These are phyloP conservation scores for Staphylotrichum longicolle DNA, from an alignment of 495 filamentous ascomycete genomes.

Conservation along the genomic window DNA sequence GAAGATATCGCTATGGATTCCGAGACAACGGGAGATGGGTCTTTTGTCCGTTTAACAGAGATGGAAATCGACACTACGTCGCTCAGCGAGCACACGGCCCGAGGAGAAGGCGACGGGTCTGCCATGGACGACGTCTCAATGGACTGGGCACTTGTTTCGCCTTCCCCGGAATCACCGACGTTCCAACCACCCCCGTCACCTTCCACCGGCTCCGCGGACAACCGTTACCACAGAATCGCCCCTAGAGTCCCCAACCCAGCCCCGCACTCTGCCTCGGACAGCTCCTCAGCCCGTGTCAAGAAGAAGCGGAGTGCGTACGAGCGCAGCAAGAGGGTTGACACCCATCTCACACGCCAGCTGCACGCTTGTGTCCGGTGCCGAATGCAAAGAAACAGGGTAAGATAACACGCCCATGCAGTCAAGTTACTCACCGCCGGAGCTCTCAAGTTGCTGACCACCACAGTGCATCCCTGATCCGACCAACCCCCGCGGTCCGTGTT, in stretches of 20 bases:
- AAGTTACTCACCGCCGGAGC: too few relatives aligned
- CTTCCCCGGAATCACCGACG: constrained; percentile 18
- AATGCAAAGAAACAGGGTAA: constrained; percentile 41
- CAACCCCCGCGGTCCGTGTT: constrained; percentile 36
- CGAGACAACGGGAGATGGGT: constrained; percentile 9
- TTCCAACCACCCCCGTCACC: constrained; percentile 20
- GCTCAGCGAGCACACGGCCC: constrained; percentile 10
- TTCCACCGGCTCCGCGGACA: constrained; percentile 16
- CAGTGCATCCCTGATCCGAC: constrained; percentile 38
- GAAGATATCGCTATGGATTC: constrained; percentile 2
- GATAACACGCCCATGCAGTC: background rate
- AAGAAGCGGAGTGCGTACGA: constrained; percentile 36
- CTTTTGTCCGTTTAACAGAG: constrained; percentile 19
- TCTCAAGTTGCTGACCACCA: constrained; percentile 7
- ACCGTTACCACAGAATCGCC: constrained; percentile 25
- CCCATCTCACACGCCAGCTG: constrained; percentile 34
- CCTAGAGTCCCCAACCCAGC: constrained; percentile 17
- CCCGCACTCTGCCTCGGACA: constrained; percentile 20
- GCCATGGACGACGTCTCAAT: constrained; percentile 20
- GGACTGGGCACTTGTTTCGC: constrained; percentile 27
- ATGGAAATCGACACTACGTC: constrained; percentile 15
- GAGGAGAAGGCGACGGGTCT: constrained; percentile 9
- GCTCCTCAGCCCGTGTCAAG: constrained; percentile 19
- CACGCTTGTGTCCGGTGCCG: constrained; percentile 39
- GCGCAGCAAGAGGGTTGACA: constrained; percentile 31